Base-by-base conservation (phyloP, 2,329 filamentous ascomycete species). In the Knoxdaviesia capensis region DNA sequence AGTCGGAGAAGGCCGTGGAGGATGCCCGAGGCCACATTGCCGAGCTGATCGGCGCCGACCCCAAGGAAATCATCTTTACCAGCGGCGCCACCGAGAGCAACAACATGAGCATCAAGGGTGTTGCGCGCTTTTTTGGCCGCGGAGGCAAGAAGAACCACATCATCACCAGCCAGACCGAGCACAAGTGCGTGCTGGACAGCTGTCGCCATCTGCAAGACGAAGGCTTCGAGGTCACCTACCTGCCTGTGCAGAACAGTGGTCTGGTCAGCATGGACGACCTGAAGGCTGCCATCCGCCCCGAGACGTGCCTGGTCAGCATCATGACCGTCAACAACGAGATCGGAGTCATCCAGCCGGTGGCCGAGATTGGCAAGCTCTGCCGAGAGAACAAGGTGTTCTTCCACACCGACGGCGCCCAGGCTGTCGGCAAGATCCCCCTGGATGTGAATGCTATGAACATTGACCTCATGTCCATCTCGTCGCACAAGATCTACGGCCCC, bases 261-360 rank as follows among this genome's bases (percentile, higher is more conserved):
- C 64, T 96, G 49, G 68, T 98, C 52, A 73, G 80, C 50, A 72
- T 98, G 66, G 71, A 81, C 36, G 75, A 90, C 51, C 72, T 98
- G 31, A 81, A 92, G 62, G 81, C 77, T 28, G 85, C 88, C 29
- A 92, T 98, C 47, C 76, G 82, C 46, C 87, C 87, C 1, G 87
- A 96, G 46, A 98, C 90, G 9, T 78, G 76, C 37, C 65, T 98
- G 31, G 87, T 96, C 59, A 94, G 87, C 56, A 83, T 98, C 60
- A 98, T 98, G 90, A 78, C 90, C 1, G 90, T 98, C 54, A 98
- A 98, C 68, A 98, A 98, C 59, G 90, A 98, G 63, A 96, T 98
- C 53, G 90, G 90, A 54, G 90, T 98, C n/a, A 92, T 98, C 45
- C 90, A 98, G 60, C 90, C 90, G 1, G 63, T 98, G 45, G 82